phyloP scores from a whole-genome alignment of 345 rosid genomes.

The Crucihimalaya himalaica region DNA sequence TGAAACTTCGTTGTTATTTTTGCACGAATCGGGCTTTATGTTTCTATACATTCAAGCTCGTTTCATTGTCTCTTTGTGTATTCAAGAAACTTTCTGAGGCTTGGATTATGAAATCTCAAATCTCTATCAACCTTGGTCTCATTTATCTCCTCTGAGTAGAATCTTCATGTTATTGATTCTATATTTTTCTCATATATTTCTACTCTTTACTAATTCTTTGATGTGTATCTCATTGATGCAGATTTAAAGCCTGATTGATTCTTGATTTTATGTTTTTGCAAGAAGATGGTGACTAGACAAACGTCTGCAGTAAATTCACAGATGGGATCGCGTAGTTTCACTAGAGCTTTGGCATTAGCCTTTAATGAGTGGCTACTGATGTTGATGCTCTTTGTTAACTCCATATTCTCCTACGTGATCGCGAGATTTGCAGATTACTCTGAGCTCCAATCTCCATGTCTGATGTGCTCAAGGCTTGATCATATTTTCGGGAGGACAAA shows the following conservation, averaged over 20 bases:
- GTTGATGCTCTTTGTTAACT: conserved; percentile 64
- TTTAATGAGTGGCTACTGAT: conserved; percentile 80
- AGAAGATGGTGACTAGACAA: conserved; percentile 50
- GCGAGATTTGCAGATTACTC: conserved; percentile 65
- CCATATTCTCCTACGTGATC: conserved; percentile 60
- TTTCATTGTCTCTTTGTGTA: neutral
- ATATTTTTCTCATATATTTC: neutral
- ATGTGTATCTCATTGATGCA: conserved; percentile 26
- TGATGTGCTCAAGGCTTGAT: conserved; percentile 88
- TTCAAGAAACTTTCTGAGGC: neutral
- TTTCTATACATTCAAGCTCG: neutral
- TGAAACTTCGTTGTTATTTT: neutral
- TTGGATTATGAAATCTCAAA: neutral
- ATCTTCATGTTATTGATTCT: neutral
- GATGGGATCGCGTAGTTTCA: conserved; percentile 45
- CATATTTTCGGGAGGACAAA: conserved; percentile 56
- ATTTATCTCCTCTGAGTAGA: neutral
- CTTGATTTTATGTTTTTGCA: conserved; percentile 23
- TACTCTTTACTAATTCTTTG: conserved; percentile 7
- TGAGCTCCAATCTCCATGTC: conserved; percentile 67
- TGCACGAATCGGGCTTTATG: neutral
- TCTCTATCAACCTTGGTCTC: neutral
- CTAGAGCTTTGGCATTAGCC: conserved; percentile 62
- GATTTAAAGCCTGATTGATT: conserved; percentile 31
- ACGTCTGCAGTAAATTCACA: conserved; percentile 48